Conservation (phyloP, 371 early-diverging fungal genomes). For the Batkoa obscura region DNA sequence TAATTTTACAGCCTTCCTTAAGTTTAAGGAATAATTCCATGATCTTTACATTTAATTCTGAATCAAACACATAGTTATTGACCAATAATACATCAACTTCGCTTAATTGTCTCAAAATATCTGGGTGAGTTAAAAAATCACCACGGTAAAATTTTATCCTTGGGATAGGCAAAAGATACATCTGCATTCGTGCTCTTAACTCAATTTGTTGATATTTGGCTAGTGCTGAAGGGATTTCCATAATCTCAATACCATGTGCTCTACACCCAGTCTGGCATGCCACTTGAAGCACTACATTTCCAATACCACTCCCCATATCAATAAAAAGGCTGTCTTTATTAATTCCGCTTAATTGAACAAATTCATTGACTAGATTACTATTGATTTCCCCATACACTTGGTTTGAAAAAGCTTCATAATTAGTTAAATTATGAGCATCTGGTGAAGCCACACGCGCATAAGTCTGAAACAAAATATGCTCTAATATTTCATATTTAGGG, state of each 20-base stretch:
- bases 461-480: slow-evolving; percentile 70
- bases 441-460: slow-evolving; percentile 78
- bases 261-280: slow-evolving; percentile 74
- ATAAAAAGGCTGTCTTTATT: slow-evolving; percentile 53
- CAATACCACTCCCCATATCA: slow-evolving; percentile 89
- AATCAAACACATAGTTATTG: slow-evolving; percentile 85
- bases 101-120: slow-evolving; percentile 40
- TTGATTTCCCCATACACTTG: slow-evolving; percentile 92
- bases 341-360: slow-evolving; percentile 53
- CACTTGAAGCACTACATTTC: slow-evolving; percentile 89
- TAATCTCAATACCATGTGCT: slow-evolving; percentile 78
- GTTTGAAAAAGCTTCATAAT: slow-evolving; percentile 82
- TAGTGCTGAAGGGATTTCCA: slow-evolving; percentile 67
- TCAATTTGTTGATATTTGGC: slow-evolving; percentile 62
- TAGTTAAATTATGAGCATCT: slow-evolving; percentile 52
- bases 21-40: slow-evolving; percentile 71
- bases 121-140: slow-evolving; percentile 48
- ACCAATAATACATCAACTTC: slow-evolving; percentile 80
- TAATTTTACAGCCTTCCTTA: slow-evolving; percentile 73
- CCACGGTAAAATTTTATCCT: slow-evolving; percentile 46
- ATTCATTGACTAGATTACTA: slow-evolving; percentile 58
- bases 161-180: slow-evolving; percentile 42
- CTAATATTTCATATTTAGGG: slow-evolving; percentile 45
- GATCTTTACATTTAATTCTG: slow-evolving; percentile 59
- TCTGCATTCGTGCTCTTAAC: slow-evolving; percentile 47